Conservation (phyloP, 1,284 basidiomycete species). For the Sporisorium reilianum region DNA sequence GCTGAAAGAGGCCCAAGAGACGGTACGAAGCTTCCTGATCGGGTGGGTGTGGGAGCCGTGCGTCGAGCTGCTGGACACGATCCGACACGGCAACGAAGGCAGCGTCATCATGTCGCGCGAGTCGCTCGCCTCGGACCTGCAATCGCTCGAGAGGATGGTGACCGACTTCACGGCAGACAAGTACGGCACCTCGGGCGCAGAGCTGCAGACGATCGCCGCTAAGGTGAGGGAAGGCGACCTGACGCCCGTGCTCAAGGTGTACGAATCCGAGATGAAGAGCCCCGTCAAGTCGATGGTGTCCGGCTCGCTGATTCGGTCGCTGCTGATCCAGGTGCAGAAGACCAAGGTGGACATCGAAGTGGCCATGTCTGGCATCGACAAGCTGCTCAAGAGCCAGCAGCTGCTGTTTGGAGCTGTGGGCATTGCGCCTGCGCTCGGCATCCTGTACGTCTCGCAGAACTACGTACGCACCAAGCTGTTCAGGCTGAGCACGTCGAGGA, state of each 20-base stretch:
- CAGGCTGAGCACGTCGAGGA: constrained; percentile 71
- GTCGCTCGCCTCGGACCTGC: constrained; percentile 81
- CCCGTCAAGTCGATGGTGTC: constrained; percentile 84
- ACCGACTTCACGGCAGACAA: constrained; percentile 85
- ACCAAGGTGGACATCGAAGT: constrained; percentile 95
- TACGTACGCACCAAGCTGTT: constrained; percentile 75
- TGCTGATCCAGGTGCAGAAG: constrained; percentile 95
- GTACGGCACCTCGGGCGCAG: constrained; percentile 74
- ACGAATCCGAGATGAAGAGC: constrained; percentile 88
- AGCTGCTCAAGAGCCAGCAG: constrained; percentile 91
- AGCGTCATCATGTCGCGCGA: constrained; percentile 78
- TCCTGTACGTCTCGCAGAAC: constrained; percentile 76
- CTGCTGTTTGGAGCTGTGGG: constrained; percentile 97
- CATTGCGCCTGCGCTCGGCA: constrained; percentile 86
- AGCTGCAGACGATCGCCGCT: constrained; percentile 75
- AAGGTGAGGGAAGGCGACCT: constrained; percentile 85
- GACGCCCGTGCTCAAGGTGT: constrained; percentile 86
- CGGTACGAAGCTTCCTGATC: constrained; percentile 80
- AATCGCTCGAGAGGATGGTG: constrained; percentile 95
- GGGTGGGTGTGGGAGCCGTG: constrained; percentile 90
- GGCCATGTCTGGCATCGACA: constrained; percentile 86
- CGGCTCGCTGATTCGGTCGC: constrained; percentile 84
- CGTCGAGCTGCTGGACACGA: constrained; percentile 83
- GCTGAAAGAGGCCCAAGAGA: constrained; percentile 77
- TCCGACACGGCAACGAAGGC: constrained; percentile 80